Evolutionary conservation across 495 filamentous ascomycete species (phyloP).

Genomic region (Talaromyces ruber): DNA sequence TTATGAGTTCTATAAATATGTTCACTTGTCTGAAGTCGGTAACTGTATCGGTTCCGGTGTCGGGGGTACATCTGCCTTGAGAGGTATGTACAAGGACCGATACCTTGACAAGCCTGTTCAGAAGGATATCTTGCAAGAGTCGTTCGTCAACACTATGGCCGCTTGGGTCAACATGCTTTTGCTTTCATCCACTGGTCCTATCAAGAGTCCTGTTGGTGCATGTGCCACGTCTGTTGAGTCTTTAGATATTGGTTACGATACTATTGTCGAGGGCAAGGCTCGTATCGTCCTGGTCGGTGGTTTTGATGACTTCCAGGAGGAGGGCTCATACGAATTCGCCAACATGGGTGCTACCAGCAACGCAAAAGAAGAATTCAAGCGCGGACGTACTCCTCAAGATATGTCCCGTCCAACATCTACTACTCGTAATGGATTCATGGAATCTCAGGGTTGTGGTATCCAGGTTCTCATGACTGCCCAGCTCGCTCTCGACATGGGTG

Average conservation of each 20-base stretch:
- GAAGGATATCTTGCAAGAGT: slow-evolving; percentile 98
- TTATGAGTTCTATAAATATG: slow-evolving; percentile 99
- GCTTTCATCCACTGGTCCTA: slow-evolving; percentile 91
- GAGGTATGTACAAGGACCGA: slow-evolving; percentile 98
- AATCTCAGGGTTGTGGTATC: slow-evolving; percentile 96
- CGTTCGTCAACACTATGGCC: slow-evolving; percentile 99
- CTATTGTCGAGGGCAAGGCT: slow-evolving; percentile 95
- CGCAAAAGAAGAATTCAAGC: slow-evolving; percentile 88
- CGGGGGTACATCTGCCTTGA: slow-evolving; percentile 82
- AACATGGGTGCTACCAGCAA: slow-evolving; percentile 99
- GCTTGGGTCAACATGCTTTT: slow-evolving; percentile 99
- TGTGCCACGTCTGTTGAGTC: slow-evolving; percentile 98
- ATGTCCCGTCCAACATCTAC: slow-evolving; percentile 98
- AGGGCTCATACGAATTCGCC: slow-evolving; percentile 98
- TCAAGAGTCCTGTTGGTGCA: slow-evolving; percentile 97
- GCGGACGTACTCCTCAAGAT: slow-evolving; percentile 89
- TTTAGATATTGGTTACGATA: slow-evolving; percentile 94
- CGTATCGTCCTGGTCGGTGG: slow-evolving; percentile 95
- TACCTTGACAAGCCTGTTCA: slow-evolving; percentile 96
- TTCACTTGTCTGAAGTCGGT: slow-evolving; percentile 94
- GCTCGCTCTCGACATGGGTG: slow-evolving; percentile 95
- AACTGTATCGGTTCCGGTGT: slow-evolving; percentile 98
- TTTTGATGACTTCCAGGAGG: slow-evolving; percentile 98
- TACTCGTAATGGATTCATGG: slow-evolving; percentile 97
- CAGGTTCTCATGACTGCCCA: slow-evolving; percentile 97